These are phyloP conservation scores for Asterella californica DNA, from an alignment of 225 moss, liverwort and hornwort species.

Conservation along the genomic window DNA sequence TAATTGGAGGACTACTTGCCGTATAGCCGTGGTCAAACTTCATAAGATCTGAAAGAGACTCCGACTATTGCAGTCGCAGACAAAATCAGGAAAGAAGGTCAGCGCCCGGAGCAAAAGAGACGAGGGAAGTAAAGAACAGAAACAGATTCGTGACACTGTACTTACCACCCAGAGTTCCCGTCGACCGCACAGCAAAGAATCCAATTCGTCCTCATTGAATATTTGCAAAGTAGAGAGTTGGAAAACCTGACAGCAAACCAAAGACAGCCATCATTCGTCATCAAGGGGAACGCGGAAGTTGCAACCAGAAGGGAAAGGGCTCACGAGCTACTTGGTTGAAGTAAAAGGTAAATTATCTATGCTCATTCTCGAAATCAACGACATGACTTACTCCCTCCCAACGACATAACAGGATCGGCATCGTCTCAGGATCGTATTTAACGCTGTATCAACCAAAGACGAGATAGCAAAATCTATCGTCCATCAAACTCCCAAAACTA, in stretches of 20 bases:
- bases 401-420: not conserved
- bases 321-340: not conserved
- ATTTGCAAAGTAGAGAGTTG: constrained; percentile 83
- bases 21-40: constrained; percentile 99
- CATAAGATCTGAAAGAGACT: constrained; percentile 83
- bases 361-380: not conserved
- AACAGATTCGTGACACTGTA: not conserved
- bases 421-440: no score
- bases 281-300: not conserved
- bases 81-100: not conserved
- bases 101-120: not conserved
- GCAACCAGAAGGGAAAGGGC: not conserved
- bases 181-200: constrained; percentile 86
- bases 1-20: constrained; percentile 85
- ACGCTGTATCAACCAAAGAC: no score
- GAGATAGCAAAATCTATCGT: no score
- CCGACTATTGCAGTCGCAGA: constrained; percentile 49
- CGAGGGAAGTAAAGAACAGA: not conserved
- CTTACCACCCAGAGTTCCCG: constrained; percentile 92
- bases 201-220: constrained; percentile 83
- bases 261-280: not conserved
- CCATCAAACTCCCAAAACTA: no score
- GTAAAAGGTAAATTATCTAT: not conserved
- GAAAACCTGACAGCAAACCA: constrained; percentile 63
- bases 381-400: not conserved